Base-by-base conservation (phyloP, 371 early-diverging fungal genomes). In the Mucor lusitanicus region DNA sequence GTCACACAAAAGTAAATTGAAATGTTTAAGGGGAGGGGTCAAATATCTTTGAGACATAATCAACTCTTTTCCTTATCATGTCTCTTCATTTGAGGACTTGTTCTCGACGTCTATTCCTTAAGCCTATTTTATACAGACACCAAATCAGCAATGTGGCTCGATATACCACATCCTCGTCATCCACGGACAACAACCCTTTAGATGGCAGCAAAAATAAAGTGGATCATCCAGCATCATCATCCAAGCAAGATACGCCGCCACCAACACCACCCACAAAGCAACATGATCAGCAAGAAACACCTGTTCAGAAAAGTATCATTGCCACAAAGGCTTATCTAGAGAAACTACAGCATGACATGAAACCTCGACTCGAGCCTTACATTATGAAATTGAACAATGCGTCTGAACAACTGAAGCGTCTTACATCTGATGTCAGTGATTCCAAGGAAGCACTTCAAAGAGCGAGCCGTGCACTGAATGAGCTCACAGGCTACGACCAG, bases 401-500 rank as follows among this genome's bases (percentile, higher is more conserved):
- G 7, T 67, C 75, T 6, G 59, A 72, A 25, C 75, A 70, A 44
- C 25, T 83, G 8, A 72, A 72, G 39, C 69, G 61, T 9, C 57
- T 80, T 15, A 73, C 82, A 7, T 71, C 71, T 9, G 82, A 86
- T 46, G 68, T 79, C 1, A 74, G 79, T 48, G 82, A 84, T 68
- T 81, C 85, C 3, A 76, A 77, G 59, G 84, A 84, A 55, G 84
- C 84, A 0, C 28, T 89, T 7, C 63, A 72, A 25, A 72, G 72
- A 63, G 75, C 85, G 0, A 75, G 88, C 23, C 76, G 78, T 23
- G 81, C 80, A 15, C 78, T 95, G 44, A 96, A 97, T 73, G 83
- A 84, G 57, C 70, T 91, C 17, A 96, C 97, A 13, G 96, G 96
- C 11, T 96, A 95, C 69, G 83, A 87, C 62, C 80, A 87, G 28